phyloP scores from a whole-genome alignment of 2,329 filamentous ascomycete species.

The Scytalidium lignicola region DNA sequence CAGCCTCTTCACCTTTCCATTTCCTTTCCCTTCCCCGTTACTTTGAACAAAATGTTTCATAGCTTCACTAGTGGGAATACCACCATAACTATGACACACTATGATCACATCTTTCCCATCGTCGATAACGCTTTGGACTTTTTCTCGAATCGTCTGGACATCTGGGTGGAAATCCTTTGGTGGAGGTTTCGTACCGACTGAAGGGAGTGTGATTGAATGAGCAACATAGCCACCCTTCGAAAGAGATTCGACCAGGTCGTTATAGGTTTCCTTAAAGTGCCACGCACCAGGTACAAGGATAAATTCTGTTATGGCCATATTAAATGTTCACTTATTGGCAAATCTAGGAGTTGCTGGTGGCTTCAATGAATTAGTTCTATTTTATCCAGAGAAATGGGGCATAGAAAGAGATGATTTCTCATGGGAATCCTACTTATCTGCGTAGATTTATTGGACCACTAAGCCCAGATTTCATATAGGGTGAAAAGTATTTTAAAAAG shows the following conservation, averaged over 20 bases:
- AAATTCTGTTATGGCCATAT: conserved; percentile 18
- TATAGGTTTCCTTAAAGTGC: conserved; percentile 16
- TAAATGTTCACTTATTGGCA: too few species aligned
- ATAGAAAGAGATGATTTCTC: too few species aligned
- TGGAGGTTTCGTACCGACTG: conserved; percentile 10
- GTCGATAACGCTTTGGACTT: conserved; percentile 31
- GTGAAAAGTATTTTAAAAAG: too few species aligned
- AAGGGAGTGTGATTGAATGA: conserved; percentile 13
- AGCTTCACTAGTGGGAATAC: conserved; percentile 29
- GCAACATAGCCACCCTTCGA: conserved; percentile 14
- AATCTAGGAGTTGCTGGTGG: too few species aligned
- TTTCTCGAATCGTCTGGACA: conserved; percentile 30
- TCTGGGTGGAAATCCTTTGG: conserved; percentile 24
- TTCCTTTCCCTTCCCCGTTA: conserved; percentile 28
- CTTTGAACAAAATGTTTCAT: conserved; percentile 24
- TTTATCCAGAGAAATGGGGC: too few species aligned
- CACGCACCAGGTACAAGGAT: conserved; percentile 22
- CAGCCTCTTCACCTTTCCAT: conserved; percentile 29
- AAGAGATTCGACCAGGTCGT: conserved; percentile 12
- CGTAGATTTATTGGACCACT: too few species aligned
- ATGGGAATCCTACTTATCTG: too few species aligned
- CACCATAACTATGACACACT: conserved; percentile 35
- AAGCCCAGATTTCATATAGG: too few species aligned
- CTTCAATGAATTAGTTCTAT: too few species aligned
- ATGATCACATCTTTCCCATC: conserved; percentile 33